Percentiles rank a stretch among this genome's conserved stretches.
phyloP scores from a whole-genome alignment of 148 eudicot genomes.

The Diospyros lotus region DNA sequence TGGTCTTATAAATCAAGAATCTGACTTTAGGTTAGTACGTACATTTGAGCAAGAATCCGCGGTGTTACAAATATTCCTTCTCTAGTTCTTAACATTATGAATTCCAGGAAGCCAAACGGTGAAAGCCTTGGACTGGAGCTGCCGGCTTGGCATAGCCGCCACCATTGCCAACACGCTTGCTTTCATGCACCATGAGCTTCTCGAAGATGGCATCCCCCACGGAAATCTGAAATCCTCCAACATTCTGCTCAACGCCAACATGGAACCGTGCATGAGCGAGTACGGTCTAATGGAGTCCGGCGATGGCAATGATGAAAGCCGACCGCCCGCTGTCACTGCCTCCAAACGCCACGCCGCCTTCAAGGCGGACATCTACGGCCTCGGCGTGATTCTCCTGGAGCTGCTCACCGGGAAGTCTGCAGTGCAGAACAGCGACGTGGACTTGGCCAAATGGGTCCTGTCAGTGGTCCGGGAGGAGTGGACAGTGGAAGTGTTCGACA shows the following conservation, averaged over 20 bases:
- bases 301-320: background rate
- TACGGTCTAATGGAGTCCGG: background rate
- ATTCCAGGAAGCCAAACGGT: conserved; percentile 1
- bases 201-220: background rate
- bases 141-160: background rate
- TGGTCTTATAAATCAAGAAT: too few relatives aligned
- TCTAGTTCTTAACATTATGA: background rate
- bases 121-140: background rate
- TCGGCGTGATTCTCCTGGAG: conserved; percentile 46
- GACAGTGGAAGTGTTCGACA: conserved; percentile 55
- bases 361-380: conserved; percentile 30
- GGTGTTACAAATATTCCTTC: too few relatives aligned
- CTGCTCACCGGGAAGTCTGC: conserved; percentile 37
- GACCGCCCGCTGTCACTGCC: too few relatives aligned
- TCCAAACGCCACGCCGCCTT: background rate
- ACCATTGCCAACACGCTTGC: background rate
- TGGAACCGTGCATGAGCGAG: conserved; percentile 4
- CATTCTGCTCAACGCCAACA: background rate
- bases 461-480: conserved; percentile 46
- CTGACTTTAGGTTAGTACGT: too few relatives aligned
- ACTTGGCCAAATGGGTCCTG: conserved; percentile 38
- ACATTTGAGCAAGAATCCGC: too few relatives aligned
- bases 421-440: conserved; percentile 25
- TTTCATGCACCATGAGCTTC: conserved; percentile 6
- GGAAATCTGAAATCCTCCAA: conserved; percentile 1